Base-by-base conservation (phyloP, 768 basidiomycete genomes). In the Naganishia vaughanmartiniae region DNA sequence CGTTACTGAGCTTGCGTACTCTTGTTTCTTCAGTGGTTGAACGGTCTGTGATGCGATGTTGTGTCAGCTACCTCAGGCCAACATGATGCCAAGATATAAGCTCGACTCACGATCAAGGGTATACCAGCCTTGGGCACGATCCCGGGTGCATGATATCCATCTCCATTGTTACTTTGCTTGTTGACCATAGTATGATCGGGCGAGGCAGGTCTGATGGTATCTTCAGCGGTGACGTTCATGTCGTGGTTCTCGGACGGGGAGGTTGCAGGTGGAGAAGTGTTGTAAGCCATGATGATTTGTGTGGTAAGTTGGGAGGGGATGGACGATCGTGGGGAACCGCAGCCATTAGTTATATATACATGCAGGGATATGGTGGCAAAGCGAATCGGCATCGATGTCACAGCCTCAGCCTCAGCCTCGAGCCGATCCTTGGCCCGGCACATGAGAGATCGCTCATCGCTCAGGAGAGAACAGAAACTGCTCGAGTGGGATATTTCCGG, bases 21-120 rank as follows among this genome's bases (percentile, higher is more conserved):
- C 72, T 65, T 69, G 63, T 24, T 66, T 39, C 28, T 65, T 58
- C 28, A 73, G 46, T 2, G 72, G 72, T 42, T 73, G 72, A 2
- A 73, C 72, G 2, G 54, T 67, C 72, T 73, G 65, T 34, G 9
- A 56, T 14, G n/a, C 4, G 31, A 14, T 30, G 11, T n/a, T 4
- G 28, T 45, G 34, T 39, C 26, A 34, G 54, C 5, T 21, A 28
- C 31, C 11, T 24, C 4, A 28, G 24, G 3, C 21, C 4, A 36
- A 11, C 28, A 33, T 3, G 7, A 42, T 15, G 42, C 9, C 42
- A 42, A 9, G 10, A 42, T 2, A 7, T 2, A 42, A 15, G 15
- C 15, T 9, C 14, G 2, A 63, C 68, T 69, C n/a, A 69, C 68
- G 48, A 69, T 69, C 56, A 69, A 34, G 1, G 68, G 56, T 15